phyloP scores from a whole-genome alignment of 768 basidiomycete genomes.

The Suillus spraguei region DNA sequence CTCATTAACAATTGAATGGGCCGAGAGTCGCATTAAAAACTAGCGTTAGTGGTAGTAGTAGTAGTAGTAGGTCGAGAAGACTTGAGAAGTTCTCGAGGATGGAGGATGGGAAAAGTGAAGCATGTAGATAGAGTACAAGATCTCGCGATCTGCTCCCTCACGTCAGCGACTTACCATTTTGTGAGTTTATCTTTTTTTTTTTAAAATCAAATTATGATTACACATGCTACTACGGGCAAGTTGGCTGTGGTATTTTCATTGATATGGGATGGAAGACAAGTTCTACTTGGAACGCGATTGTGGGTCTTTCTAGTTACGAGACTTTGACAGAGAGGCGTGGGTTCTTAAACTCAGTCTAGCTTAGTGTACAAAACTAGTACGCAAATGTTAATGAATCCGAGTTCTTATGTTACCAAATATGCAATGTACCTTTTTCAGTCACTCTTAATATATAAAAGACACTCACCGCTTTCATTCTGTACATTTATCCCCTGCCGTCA shows the following conservation, averaged over 20 bases:
- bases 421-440: constrained; percentile 27
- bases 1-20: too few relatives aligned
- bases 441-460: constrained; percentile 28
- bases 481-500: constrained; percentile 26
- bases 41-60: too few relatives aligned
- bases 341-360: constrained; percentile 27
- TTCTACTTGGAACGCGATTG: constrained; percentile 13
- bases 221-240: too few relatives aligned
- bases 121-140: constrained; percentile 14
- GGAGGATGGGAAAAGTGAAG: neutral
- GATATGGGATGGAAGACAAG: constrained; percentile 18
- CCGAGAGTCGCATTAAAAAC: too few relatives aligned
- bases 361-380: constrained; percentile 22
- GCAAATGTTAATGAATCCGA: constrained; percentile 18
- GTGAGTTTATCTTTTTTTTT: too few relatives aligned
- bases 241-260: constrained; percentile 26
- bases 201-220: too few relatives aligned
- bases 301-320: constrained; percentile 31
- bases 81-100: too few relatives aligned
- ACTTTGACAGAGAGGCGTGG: too few relatives aligned
- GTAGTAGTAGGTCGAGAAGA: too few relatives aligned
- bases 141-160: constrained; percentile 30
- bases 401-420: constrained; percentile 20
- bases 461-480: constrained; percentile 11
- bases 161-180: too few relatives aligned